A percentile compares a stretch with the other conserved stretches of the same genome.
phyloP scores from a whole-genome alignment of 2,329 filamentous ascomycete species.

The Chrysosporium keratinophilum region DNA sequence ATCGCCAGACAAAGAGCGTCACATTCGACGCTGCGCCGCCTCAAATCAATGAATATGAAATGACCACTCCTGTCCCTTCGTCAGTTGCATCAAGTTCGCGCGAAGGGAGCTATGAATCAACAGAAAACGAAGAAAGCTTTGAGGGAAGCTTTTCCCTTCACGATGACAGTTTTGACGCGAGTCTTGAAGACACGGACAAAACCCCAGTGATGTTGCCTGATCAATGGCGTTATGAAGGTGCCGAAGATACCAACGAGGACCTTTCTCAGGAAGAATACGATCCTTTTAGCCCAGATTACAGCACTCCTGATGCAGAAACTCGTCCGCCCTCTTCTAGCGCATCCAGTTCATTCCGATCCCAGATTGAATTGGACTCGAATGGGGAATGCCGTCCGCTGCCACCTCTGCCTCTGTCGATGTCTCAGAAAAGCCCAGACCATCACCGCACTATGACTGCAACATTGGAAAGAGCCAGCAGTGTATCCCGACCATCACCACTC shows the following conservation, averaged over 20 bases:
- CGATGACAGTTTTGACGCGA: conserved; percentile 91
- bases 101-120: conserved; percentile 83
- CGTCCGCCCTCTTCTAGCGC: conserved; percentile 39
- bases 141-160: conserved; percentile 49
- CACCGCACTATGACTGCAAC: conserved; percentile 57
- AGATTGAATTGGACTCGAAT: conserved; percentile 63
- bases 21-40: conserved; percentile 92
- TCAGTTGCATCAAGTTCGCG: conserved; percentile 81
- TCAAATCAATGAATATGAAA: conserved; percentile 94
- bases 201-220: conserved; percentile 96
- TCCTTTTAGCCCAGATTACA: conserved; percentile 53
- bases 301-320: conserved; percentile 54
- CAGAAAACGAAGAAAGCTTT: conserved; percentile 59
- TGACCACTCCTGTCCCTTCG: conserved; percentile 93
- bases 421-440: conserved; percentile 29
- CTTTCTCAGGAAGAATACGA: conserved; percentile 50
- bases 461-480: conserved; percentile 58
- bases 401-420: conserved; percentile 56
- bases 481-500: conserved; percentile 62
- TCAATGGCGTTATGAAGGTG: conserved; percentile 78
- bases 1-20: conserved; percentile 88
- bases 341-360: conserved; percentile 37
- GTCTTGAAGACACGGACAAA: conserved; percentile 89
- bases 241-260: conserved; percentile 47
- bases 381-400: conserved; percentile 76